Conservation (phyloP, 1,139 yeast genomes). For the Magnusiomyces fungicola region DNA sequence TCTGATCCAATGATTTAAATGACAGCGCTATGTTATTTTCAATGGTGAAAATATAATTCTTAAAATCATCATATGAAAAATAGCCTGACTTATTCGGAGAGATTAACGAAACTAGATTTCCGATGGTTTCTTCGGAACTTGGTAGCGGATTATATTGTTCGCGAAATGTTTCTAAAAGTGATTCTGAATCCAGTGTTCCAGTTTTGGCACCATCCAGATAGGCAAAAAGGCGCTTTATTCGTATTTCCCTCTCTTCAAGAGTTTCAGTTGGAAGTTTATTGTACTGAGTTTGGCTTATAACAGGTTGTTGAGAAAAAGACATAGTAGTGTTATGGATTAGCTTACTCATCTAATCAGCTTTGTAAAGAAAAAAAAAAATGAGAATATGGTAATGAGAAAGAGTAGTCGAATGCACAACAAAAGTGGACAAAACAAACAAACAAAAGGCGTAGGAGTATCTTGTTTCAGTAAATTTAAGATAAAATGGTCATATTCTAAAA, state of each 20-base stretch:
- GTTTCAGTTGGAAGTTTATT: slow-evolving; percentile 6
- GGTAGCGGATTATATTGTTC: slow-evolving; percentile 42
- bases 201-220: slow-evolving; percentile 20
- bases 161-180: slow-evolving; percentile 22
- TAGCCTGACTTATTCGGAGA: slow-evolving; percentile 51
- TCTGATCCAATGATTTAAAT: slow-evolving; percentile 62
- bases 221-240: slow-evolving; percentile 32
- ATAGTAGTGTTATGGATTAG: background rate
- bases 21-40: slow-evolving; percentile 67
- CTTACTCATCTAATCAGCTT: background rate
- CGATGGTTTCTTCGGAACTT: slow-evolving; percentile 53
- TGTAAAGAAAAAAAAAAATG: background rate
- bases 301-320: slow-evolving; percentile 1
- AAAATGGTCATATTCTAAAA: too few species aligned
- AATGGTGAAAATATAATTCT: slow-evolving; percentile 50
- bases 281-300: background rate
- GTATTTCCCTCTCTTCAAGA: slow-evolving; percentile 23
- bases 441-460: too few species aligned
- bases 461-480: too few species aligned
- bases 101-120: slow-evolving; percentile 47
- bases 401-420: too few species aligned
- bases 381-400: too few species aligned
- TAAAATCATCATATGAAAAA: slow-evolving; percentile 56
- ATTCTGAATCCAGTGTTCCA: slow-evolving; percentile 20
- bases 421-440: too few species aligned